These are phyloP conservation scores for Leptomonas pyrrhocoris DNA, from an alignment of 208 protist genomes.

Conservation along the genomic window DNA sequence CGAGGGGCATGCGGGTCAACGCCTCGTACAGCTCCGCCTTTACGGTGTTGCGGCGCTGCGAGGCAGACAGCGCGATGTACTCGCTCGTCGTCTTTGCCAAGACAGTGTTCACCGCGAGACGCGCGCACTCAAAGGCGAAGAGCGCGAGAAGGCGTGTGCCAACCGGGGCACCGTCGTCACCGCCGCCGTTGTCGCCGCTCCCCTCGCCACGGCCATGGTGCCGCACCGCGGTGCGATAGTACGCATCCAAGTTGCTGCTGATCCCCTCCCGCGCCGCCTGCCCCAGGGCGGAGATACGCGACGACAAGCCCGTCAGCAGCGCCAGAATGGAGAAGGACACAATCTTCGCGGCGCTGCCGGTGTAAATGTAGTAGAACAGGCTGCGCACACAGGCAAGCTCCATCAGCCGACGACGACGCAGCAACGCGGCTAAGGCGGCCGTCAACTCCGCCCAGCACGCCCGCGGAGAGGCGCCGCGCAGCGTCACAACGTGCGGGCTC, in stretches of 20 bases:
- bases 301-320: conserved; percentile 44
- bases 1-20: conserved; percentile 62
- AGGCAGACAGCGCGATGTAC: conserved; percentile 52
- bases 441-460: conserved; percentile 54
- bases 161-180: neutral
- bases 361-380: conserved; percentile 65
- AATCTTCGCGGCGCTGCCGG: conserved; percentile 40
- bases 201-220: neutral
- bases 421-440: conserved; percentile 34
- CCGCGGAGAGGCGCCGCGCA: conserved; percentile 28
- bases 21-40: conserved; percentile 70
- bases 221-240: conserved; percentile 19
- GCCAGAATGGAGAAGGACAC: conserved; percentile 46
- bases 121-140: conserved; percentile 57
- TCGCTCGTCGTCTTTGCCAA: conserved; percentile 43
- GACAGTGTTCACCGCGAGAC: conserved; percentile 47
- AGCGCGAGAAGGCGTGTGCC: conserved; percentile 34
- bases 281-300: conserved; percentile 45
- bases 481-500: neutral
- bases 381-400: conserved; percentile 43
- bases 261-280: conserved; percentile 42
- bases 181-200: neutral
- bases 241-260: conserved; percentile 26
- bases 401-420: conserved; percentile 34
- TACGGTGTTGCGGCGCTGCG: conserved; percentile 46